Conservation (phyloP, 2,329 filamentous ascomycete genomes). For the Calonectria pauciramosa region DNA sequence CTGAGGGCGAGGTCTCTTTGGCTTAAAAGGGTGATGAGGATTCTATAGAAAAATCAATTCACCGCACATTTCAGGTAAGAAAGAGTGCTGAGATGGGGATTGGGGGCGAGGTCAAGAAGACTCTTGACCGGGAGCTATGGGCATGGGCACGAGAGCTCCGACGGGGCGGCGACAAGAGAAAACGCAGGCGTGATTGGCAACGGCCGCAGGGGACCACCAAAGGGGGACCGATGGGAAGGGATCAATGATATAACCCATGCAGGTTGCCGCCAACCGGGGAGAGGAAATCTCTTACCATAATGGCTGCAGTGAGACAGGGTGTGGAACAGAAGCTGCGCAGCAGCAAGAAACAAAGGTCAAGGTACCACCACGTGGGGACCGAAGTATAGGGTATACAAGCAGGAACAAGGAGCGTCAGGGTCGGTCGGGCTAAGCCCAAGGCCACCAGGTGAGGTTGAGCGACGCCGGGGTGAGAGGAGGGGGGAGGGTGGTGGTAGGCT, state of each 20-base stretch:
- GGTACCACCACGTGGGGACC: slow-evolving; percentile 54
- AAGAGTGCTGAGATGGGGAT: slow-evolving; percentile 35
- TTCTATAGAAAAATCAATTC: slow-evolving; percentile 56
- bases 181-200: slow-evolving; percentile 44
- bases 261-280: slow-evolving; percentile 57
- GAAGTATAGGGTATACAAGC: slow-evolving; percentile 52
- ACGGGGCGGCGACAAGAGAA: slow-evolving; percentile 42
- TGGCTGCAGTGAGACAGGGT: slow-evolving; percentile 56
- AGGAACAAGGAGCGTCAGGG: slow-evolving; percentile 50
- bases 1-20: slow-evolving; percentile 48
- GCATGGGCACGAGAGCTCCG: slow-evolving; percentile 45
- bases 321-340: slow-evolving; percentile 47
- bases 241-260: slow-evolving; percentile 61
- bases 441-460: slow-evolving; percentile 46
- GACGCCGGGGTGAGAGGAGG: slow-evolving; percentile 49
- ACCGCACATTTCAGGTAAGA: slow-evolving; percentile 51
- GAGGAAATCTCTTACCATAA: slow-evolving; percentile 63
- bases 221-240: slow-evolving; percentile 46
- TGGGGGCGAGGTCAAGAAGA: slow-evolving; percentile 45
- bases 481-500: slow-evolving; percentile 50
- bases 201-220: slow-evolving; percentile 43
- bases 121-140: slow-evolving; percentile 45
- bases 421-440: slow-evolving; percentile 45
- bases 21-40: slow-evolving; percentile 44
- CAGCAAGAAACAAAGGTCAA: slow-evolving; percentile 50